phyloP scores from a whole-genome alignment of 129 eudicot species.

The Pulicaria dysenterica region DNA sequence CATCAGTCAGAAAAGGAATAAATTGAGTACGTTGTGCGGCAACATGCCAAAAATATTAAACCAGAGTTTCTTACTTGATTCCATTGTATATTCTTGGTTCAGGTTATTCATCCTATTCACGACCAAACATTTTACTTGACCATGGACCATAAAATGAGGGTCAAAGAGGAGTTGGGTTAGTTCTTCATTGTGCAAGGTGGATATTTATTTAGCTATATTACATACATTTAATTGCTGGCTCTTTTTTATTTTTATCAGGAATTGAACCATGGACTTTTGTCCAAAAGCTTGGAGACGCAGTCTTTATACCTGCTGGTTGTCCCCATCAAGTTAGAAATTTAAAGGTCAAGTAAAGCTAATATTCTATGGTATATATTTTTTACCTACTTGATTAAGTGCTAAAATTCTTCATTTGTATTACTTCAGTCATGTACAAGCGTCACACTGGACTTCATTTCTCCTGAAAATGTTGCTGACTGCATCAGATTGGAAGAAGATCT shows the following conservation, averaged over 20 bases:
- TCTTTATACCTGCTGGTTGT: constrained; percentile 53
- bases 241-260: constrained; percentile 43
- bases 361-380: background rate
- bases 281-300: constrained; percentile 50
- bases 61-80: background rate
- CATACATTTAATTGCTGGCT: constrained; percentile 22
- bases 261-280: constrained; percentile 54
- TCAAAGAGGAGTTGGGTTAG: constrained; percentile 57
- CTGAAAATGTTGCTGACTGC: constrained; percentile 53
- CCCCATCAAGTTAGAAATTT: constrained; percentile 58
- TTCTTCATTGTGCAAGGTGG: background rate
- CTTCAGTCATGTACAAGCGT: constrained; percentile 52
- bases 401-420: constrained; percentile 4
- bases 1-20: too few relatives aligned
- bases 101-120: constrained; percentile 59
- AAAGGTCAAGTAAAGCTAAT: constrained; percentile 31
- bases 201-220: background rate
- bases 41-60: too few relatives aligned
- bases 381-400: background rate
- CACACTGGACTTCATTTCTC: constrained; percentile 49
- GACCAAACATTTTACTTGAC: constrained; percentile 54
- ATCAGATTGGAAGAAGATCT: constrained; percentile 40
- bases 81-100: background rate
- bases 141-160: constrained; percentile 44
- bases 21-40: too few relatives aligned